Percentiles rank a stretch among this genome's conserved stretches.
Evolutionary conservation across 495 filamentous ascomycete species (phyloP).

Genomic region (Jackrogersella minutella): DNA sequence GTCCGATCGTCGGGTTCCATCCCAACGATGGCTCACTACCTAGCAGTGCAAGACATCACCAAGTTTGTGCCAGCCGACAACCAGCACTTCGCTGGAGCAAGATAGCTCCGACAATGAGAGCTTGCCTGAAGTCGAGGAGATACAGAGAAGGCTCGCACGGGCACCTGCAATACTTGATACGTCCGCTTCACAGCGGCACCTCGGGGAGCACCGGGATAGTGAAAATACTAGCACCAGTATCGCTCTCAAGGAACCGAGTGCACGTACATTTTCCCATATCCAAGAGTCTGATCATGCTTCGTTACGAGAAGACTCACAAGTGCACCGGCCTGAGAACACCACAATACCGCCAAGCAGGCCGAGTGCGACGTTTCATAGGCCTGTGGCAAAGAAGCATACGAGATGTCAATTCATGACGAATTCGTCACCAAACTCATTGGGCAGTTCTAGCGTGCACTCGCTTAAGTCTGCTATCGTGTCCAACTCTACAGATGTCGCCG

Average conservation of each 20-base stretch:
- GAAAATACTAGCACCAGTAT: not conserved
- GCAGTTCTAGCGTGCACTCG: not conserved
- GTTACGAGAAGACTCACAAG: not conserved
- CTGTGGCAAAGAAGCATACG: constrained; percentile 10
- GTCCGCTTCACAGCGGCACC: not conserved
- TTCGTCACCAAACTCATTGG: not conserved
- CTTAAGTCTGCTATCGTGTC: not conserved
- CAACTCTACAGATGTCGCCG: not conserved
- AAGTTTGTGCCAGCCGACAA: not conserved
- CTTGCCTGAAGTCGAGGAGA: constrained; percentile 17
- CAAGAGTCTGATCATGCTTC: not conserved
- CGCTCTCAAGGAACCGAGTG: not conserved
- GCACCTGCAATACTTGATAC: not conserved
- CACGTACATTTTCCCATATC: not conserved
- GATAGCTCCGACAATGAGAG: constrained; percentile 23
- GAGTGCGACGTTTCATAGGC: not conserved
- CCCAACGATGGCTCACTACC: not conserved
- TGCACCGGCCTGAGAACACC: not conserved
- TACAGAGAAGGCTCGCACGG: constrained; percentile 3
- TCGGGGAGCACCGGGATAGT: not conserved
- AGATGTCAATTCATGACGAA: not conserved
- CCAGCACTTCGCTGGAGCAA: not conserved
- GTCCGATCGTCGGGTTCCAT: not conserved
- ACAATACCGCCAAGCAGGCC: not conserved
- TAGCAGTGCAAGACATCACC: not conserved